Evolutionary conservation across 1,284 basidiomycete genomes (phyloP).

Genomic region (Hemileia vastatrix): DNA sequence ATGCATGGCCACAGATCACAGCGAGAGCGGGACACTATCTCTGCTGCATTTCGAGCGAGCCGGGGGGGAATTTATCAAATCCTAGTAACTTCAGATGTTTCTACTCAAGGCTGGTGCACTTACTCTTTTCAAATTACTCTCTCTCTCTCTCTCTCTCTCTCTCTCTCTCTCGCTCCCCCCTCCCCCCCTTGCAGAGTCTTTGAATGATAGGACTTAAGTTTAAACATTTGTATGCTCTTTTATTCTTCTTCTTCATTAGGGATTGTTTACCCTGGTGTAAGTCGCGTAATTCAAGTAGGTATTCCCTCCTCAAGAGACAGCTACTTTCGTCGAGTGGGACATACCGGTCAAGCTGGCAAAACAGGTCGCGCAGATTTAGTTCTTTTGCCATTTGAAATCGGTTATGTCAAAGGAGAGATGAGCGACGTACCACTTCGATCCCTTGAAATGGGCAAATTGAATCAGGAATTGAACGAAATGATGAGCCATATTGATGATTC

Average conservation of each 20-base stretch:
- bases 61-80: no score
- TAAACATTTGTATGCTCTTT: no score
- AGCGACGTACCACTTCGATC: conserved; percentile 62
- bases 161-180: no score
- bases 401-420: conserved; percentile 60
- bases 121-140: no score
- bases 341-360: conserved; percentile 69
- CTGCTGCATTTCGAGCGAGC: conserved; percentile 59
- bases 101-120: no score
- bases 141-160: neutral
- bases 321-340: conserved; percentile 83
- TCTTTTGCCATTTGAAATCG: conserved; percentile 69
- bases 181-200: no score
- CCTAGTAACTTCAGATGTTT: conserved; percentile 47
- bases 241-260: conserved; percentile 21
- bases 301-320: conserved; percentile 61
- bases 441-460: conserved; percentile 52
- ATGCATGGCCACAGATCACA: conserved; percentile 76
- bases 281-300: conserved; percentile 86
- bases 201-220: no score
- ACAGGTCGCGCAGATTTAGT: conserved; percentile 74
- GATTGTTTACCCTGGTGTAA: conserved; percentile 58
- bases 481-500: conserved; percentile 50
- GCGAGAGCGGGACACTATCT: conserved; percentile 56
- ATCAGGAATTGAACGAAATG: conserved; percentile 51